Conservation (phyloP, 1,284 basidiomycete species). For the Testicularia cyperi region DNA sequence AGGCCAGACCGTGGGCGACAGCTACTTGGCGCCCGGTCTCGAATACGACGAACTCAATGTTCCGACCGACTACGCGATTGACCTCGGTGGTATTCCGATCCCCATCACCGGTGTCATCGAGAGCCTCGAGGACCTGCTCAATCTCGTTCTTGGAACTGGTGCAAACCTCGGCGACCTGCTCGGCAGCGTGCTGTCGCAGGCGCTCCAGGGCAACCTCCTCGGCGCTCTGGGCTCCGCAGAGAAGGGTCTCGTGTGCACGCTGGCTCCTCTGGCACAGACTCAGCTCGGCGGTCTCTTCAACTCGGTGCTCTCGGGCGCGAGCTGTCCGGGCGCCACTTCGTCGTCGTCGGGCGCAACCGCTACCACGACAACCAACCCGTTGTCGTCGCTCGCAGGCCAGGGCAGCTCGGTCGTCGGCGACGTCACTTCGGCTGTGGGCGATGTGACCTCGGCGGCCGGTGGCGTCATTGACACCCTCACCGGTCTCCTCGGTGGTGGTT, state of each 20-base stretch:
- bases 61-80: conserved; percentile 24
- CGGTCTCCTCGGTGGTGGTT: background rate
- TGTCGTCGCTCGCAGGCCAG: background rate
- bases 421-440: background rate
- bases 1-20: conserved; percentile 27
- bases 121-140: conserved; percentile 6
- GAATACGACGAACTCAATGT: conserved; percentile 43
- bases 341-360: conserved; percentile 3
- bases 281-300: conserved; percentile 5
- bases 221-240: conserved; percentile 5
- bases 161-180: conserved; percentile 4
- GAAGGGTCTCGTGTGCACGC: conserved; percentile 7
- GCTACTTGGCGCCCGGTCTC: conserved; percentile 35
- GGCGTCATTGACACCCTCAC: background rate
- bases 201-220: conserved; percentile 10
- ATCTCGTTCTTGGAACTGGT: background rate
- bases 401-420: background rate
- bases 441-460: conserved; percentile 1
- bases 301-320: conserved; percentile 6
- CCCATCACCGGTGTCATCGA: conserved; percentile 7
- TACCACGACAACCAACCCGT: conserved; percentile 4
- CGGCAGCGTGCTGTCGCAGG: background rate
- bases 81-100: conserved; percentile 3
- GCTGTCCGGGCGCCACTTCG: conserved; percentile 9
- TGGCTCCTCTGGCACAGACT: conserved; percentile 4